Percentiles rank a stretch among this genome's conserved stretches.
Conservation (phyloP, 768 basidiomycete genomes). For the Tulasnella sp. region DNA sequence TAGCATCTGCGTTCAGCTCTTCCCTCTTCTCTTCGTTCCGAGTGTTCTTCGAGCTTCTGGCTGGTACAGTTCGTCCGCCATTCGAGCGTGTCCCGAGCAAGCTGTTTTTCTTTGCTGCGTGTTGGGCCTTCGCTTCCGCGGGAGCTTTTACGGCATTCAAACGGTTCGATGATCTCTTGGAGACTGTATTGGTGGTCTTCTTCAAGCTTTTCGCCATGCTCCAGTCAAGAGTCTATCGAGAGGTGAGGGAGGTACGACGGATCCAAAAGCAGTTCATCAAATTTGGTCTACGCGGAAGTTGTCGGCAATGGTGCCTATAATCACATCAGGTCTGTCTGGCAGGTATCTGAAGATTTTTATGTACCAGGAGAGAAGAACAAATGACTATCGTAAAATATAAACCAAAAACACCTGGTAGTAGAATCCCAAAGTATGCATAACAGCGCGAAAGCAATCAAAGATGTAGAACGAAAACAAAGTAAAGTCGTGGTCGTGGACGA, state of each 20-base stretch:
- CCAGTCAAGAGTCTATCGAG: not conserved
- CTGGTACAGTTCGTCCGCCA: not conserved
- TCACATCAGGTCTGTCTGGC: not conserved
- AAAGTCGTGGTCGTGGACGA: not conserved
- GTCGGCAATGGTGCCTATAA: not conserved
- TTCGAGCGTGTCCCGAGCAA: not conserved
- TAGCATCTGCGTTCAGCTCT: not conserved
- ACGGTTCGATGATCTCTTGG: not conserved
- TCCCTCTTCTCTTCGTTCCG: not conserved
- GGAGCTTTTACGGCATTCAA: not conserved
- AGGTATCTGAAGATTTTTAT: not conserved
- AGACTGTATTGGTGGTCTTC: not conserved
- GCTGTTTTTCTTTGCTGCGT: not conserved
- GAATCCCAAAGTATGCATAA: not conserved
- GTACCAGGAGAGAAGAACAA: not conserved
- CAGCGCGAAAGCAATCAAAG: not conserved
- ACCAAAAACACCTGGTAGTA: not conserved
- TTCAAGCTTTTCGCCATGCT: not conserved
- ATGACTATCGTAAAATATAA: conserved; percentile 7
- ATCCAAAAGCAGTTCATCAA: not conserved
- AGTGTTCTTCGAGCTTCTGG: not conserved
- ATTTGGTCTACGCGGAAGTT: not conserved
- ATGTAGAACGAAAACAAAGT: not conserved
- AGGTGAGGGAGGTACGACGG: not conserved
- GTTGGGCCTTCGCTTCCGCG: not conserved